Evolutionary conservation across 2,329 filamentous ascomycete species (phyloP), one percentile per base, ranked within the genome.

Genomic region (Phaeoacremonium minimum): DNA sequence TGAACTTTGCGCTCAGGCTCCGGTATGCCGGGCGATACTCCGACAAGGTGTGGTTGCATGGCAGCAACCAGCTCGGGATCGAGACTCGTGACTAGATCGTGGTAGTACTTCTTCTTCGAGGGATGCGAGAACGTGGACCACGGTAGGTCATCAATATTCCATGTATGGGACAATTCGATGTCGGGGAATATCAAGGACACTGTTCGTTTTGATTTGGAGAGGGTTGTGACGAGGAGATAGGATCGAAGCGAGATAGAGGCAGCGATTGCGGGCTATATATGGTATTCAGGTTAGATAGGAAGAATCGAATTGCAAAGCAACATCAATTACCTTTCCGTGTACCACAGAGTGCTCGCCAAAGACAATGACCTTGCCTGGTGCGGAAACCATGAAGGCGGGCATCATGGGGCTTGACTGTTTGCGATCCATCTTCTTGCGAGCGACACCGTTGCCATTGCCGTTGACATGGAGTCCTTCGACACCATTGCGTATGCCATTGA

Each of bases 321-420:
- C 12, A n/a, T 14, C 29, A 50, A 64, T 38, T 66, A 87, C 85
- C 77, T 96, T 97, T 56, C 90, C 90, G 56, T 98, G 81, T 15
- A 98, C 93, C n/a, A 97, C 93, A 3, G 93, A 86, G 67, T 98
- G 93, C 62, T 98, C 93, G 48, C 93, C 93, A 65, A 91, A 97
- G 36, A 97, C 87, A 59, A 98, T 98, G 56, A 96, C 93, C 61
- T 98, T 98, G 46, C 91, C 94, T 0, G 93, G 93, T 3, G 94
- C 91, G 13, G 93, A 97, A 39, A 97, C 90, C 87, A 98, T 95
- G 59, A 98, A 98, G 43, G 90, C 71, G 30, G 91, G 90, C 64
- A 93, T 79, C 78, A 83, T 78, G 4, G 79, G 79, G 38, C 66
- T 77, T 9, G 78, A 83, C 43, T 69, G 63, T 49, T 77, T 82